Conservation (phyloP, 345 rosid species). For the Populus simonii region DNA sequence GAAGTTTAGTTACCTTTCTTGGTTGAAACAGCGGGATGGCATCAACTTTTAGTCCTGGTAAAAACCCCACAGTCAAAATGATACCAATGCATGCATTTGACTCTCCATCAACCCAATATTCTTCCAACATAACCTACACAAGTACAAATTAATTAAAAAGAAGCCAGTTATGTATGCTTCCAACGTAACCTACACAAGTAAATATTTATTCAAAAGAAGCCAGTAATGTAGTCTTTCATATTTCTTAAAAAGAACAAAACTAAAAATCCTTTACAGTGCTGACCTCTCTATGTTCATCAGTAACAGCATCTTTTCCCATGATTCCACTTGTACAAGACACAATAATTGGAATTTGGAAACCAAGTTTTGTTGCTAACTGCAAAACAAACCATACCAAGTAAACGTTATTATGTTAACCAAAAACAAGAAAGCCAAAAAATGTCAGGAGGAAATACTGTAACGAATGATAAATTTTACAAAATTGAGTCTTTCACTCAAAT, state of each 20-base stretch:
- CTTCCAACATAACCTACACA: slow-evolving; percentile 40
- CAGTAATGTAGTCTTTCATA: background rate
- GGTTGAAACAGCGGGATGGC: slow-evolving; percentile 45
- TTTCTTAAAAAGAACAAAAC: background rate
- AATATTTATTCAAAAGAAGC: no score
- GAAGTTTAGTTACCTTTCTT: slow-evolving; percentile 30
- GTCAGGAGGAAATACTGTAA: background rate
- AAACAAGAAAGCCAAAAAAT: background rate
- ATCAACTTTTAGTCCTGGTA: slow-evolving; percentile 83
- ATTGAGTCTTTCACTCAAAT: slow-evolving; percentile 11
- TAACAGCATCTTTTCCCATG: slow-evolving; percentile 50
- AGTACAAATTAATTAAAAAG: no score
- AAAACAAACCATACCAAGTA: background rate
- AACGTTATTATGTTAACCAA: background rate
- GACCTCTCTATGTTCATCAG: slow-evolving; percentile 39
- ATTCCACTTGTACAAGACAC: slow-evolving; percentile 43
- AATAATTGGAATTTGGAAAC: slow-evolving; percentile 43
- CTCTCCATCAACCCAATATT: slow-evolving; percentile 4
- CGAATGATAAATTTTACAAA: slow-evolving; percentile 20
- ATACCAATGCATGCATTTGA: slow-evolving; percentile 31
- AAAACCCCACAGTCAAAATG: slow-evolving; percentile 62
- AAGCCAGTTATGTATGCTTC: no score
- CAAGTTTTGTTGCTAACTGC: slow-evolving; percentile 40
- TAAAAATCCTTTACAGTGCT: background rate
- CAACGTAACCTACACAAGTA: no score